Percentiles rank a stretch among this genome's conserved stretches.
Conservation (phyloP, 2,329 filamentous ascomycete genomes). For the Dactylonectria macrodidyma region DNA sequence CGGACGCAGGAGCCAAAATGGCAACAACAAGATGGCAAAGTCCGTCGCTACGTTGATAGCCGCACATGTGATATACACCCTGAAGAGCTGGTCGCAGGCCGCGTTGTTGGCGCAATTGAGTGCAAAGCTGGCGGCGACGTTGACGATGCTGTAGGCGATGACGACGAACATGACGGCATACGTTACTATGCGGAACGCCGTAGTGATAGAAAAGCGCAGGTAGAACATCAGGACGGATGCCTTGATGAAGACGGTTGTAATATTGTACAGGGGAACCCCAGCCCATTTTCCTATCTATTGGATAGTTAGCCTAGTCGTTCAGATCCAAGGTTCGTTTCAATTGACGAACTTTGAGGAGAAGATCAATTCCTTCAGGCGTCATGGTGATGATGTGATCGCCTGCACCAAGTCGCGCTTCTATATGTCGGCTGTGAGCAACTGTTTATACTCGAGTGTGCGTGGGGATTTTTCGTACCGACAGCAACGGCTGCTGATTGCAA, state of each 20-base stretch:
- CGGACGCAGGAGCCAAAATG: slow-evolving; percentile 25
- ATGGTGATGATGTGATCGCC: slow-evolving; percentile 15
- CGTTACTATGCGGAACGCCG: slow-evolving; percentile 1
- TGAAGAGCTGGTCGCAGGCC: neutral
- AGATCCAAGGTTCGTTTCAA: neutral
- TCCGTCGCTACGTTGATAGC: slow-evolving; percentile 17
- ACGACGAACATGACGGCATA: slow-evolving; percentile 13
- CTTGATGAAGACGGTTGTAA: slow-evolving; percentile 40
- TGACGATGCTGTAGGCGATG: slow-evolving; percentile 12
- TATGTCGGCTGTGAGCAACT: neutral
- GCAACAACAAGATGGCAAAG: slow-evolving; percentile 17
- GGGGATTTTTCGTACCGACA: neutral
- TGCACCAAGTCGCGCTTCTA: slow-evolving; percentile 30
- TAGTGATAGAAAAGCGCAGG: slow-evolving; percentile 35
- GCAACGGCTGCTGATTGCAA: neutral
- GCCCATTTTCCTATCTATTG: slow-evolving; percentile 14
- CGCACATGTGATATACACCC: slow-evolving; percentile 6
- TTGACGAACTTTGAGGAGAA: slow-evolving; percentile 4
- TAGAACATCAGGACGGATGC: slow-evolving; percentile 41
- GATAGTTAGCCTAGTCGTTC: neutral
- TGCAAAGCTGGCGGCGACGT: neutral
- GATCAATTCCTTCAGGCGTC: neutral
- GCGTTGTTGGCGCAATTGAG: neutral
- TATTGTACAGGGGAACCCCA: slow-evolving; percentile 31
- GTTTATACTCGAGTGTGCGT: neutral